phyloP scores from a whole-genome alignment of 2,329 filamentous ascomycete species.

The Parascedosporium putredinis region DNA sequence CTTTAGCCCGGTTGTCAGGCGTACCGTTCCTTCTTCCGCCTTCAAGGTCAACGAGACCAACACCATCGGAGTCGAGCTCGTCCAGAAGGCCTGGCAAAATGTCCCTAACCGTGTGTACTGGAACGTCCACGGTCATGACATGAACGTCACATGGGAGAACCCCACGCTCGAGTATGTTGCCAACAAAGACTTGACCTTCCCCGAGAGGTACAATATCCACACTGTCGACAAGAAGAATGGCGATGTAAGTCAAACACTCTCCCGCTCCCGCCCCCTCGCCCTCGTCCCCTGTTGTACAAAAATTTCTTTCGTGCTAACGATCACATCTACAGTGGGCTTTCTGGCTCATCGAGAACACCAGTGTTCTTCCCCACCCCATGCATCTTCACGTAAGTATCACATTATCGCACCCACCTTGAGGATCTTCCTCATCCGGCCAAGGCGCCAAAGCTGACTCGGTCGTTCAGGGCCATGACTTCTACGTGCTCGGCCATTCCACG shows the following conservation, averaged over 20 bases:
- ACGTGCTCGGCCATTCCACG: conserved; percentile 24
- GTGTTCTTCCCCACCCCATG: conserved; percentile 29
- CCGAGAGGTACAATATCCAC: conserved; percentile 12
- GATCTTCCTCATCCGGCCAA: conserved; percentile 26
- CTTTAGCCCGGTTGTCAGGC: conserved; percentile 17
- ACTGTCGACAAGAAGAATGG: conserved; percentile 10
- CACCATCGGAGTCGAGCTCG: conserved; percentile 16
- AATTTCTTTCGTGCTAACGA: conserved; percentile 3
- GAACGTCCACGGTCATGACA: conserved; percentile 22
- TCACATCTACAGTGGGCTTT: conserved; percentile 17
- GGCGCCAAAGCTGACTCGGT: conserved; percentile 39
- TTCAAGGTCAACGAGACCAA: conserved; percentile 17
- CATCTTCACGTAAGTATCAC: conserved; percentile 31
- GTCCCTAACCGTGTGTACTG: conserved; percentile 18
- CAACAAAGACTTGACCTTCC: conserved; percentile 14
- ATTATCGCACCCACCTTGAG: not conserved
- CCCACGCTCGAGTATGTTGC: conserved; percentile 23
- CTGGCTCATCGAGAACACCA: conserved; percentile 21
- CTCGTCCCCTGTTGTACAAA: too few species aligned
- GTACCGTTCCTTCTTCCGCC: conserved; percentile 16
- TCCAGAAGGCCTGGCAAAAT: conserved; percentile 12
- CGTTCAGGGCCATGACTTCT: conserved; percentile 32
- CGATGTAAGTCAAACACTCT: conserved; percentile 27
- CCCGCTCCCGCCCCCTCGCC: too few species aligned
- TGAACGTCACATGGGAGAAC: conserved; percentile 29